A percentile compares a stretch with the other conserved stretches of the same genome.
Conservation (phyloP, 805 yeast genomes). For the Cyberlindnera samutprakarnensis region DNA sequence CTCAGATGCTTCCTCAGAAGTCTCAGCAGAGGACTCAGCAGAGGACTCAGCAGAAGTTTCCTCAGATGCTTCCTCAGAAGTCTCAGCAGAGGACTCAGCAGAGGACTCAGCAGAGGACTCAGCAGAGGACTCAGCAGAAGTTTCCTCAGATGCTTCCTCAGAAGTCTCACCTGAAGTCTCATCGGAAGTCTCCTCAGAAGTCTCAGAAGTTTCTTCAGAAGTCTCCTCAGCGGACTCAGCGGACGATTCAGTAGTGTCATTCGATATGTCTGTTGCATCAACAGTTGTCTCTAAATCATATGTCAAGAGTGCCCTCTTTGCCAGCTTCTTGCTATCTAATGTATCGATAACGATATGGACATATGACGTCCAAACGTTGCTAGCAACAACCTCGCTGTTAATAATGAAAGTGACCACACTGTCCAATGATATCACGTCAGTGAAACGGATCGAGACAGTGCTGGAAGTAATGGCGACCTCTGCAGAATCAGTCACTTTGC, state of each 20-base stretch:
- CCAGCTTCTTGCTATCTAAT: slow-evolving; percentile 1
- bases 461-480: background rate
- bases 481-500: background rate
- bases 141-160: too few relatives aligned
- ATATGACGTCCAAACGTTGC: background rate
- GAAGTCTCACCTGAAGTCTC: too few relatives aligned
- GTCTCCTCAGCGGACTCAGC: too few relatives aligned
- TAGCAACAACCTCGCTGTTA: background rate
- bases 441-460: background rate
- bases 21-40: background rate
- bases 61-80: background rate
- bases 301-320: slow-evolving; percentile 1
- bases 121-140: too few relatives aligned
- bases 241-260: too few relatives aligned
- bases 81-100: background rate
- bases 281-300: slow-evolving; percentile 1
- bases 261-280: too few relatives aligned
- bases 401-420: background rate
- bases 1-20: background rate
- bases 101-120: background rate
- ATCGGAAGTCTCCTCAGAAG: too few relatives aligned
- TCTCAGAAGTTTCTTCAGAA: too few relatives aligned
- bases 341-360: slow-evolving; percentile 1
- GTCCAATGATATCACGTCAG: background rate
- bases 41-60: background rate